Evolutionary conservation across 108 stramenopile species (phyloP).

Genomic region (Pseudonitzschia multistriata): DNA sequence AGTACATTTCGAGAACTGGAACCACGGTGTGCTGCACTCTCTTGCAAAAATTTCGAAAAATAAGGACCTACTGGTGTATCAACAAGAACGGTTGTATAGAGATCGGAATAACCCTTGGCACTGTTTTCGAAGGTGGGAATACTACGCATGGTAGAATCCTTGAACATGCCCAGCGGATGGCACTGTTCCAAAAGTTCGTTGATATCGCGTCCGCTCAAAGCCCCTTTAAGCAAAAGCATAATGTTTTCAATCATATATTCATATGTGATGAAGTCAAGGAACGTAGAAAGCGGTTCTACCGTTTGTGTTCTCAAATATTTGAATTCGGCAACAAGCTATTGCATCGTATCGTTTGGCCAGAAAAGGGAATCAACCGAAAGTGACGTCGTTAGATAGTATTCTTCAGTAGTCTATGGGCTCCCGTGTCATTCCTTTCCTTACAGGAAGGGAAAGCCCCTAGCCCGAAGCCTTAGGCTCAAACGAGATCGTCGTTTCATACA

Average conservation of each 20-base stretch:
- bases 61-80: conserved; percentile 98
- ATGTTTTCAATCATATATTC: conserved; percentile 99
- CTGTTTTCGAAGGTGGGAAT: conserved; percentile 95
- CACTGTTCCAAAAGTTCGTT: conserved; percentile 97
- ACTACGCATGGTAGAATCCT: conserved; percentile 93
- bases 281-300: conserved; percentile 92
- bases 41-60: conserved; percentile 90
- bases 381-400: neutral
- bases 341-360: neutral
- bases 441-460: no score
- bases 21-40: conserved; percentile 49
- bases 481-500: no score
- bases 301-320: conserved; percentile 96
- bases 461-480: no score
- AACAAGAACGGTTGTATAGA: conserved; percentile 97
- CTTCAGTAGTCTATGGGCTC: no score
- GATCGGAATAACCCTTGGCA: conserved; percentile 94
- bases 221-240: conserved; percentile 97
- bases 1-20: conserved; percentile 87
- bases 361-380: neutral
- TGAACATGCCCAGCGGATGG: conserved; percentile 99
- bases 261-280: conserved; percentile 98
- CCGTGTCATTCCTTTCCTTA: no score
- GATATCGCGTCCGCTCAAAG: conserved; percentile 91
- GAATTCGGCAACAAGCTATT: conserved; percentile 94